These are phyloP conservation scores for Calonectria multiphialidica DNA, from an alignment of 2,329 filamentous ascomycete species.

Conservation along the genomic window DNA sequence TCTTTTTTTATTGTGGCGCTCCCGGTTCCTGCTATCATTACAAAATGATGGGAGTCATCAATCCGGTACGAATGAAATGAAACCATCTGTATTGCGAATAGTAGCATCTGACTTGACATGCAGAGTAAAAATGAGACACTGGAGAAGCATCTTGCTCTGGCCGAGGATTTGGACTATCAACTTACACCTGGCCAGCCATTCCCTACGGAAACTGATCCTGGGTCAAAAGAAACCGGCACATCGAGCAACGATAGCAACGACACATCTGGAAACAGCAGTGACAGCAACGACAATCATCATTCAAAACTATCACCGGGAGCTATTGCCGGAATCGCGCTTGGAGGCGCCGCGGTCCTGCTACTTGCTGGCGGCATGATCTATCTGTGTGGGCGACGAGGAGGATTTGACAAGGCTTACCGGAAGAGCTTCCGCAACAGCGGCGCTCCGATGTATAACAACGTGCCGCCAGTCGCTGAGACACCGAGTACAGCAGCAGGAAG, in stretches of 20 bases:
- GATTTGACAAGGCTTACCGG: conserved; percentile 45
- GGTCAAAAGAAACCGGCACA: conserved; percentile 2
- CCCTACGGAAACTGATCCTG: conserved; percentile 58
- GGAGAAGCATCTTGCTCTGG: conserved; percentile 59
- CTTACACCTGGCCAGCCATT: conserved; percentile 68
- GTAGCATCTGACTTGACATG: conserved; percentile 27
- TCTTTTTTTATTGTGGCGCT: conserved; percentile 79
- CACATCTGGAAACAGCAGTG: not conserved
- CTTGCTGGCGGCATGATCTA: conserved; percentile 61
- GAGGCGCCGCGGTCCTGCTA: conserved; percentile 58
- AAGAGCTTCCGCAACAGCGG: conserved; percentile 39
- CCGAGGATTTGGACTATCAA: conserved; percentile 62
- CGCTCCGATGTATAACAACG: conserved; percentile 5
- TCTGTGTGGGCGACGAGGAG: conserved; percentile 56
- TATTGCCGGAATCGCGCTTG: conserved; percentile 72
- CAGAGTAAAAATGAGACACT: conserved; percentile 62
- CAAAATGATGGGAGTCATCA: conserved; percentile 83
- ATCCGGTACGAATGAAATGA: conserved; percentile 63
- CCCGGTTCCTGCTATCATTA: conserved; percentile 72
- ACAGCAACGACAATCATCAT: conserved; percentile 1
- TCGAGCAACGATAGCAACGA: conserved; percentile 17
- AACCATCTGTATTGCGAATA: not conserved
- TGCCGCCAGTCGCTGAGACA: conserved; percentile 30
- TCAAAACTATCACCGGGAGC: conserved; percentile 54
- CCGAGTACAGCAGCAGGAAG: conserved; percentile 31